Percentiles rank a stretch among this genome's conserved stretches.
These are phyloP conservation scores for Colletotrichum melonis DNA, from an alignment of 2,329 filamentous ascomycete species.

Conservation along the genomic window DNA sequence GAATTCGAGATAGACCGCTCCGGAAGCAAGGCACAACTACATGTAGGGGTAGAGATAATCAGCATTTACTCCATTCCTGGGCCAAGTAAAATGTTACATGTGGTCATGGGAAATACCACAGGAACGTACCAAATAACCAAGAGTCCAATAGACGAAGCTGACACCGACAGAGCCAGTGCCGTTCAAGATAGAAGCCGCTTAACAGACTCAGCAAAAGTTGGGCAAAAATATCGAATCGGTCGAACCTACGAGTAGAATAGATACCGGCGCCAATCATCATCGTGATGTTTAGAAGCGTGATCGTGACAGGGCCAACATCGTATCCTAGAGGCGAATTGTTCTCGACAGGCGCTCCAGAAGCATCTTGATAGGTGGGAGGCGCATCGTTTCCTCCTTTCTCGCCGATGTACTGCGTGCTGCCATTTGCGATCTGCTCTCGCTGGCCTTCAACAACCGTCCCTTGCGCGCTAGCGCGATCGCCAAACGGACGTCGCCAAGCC, in stretches of 20 bases:
- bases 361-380: slow-evolving; percentile 35
- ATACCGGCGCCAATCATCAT: slow-evolving; percentile 74
- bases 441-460: neutral
- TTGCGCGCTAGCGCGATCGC: neutral
- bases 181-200: slow-evolving; percentile 66
- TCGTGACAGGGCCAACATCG: slow-evolving; percentile 64
- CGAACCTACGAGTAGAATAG: slow-evolving; percentile 62
- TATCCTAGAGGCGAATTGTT: slow-evolving; percentile 68
- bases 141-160: slow-evolving; percentile 71
- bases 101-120: too few relatives aligned
- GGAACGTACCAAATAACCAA: slow-evolving; percentile 68
- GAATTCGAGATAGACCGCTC: slow-evolving; percentile 71
- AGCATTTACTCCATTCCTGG: neutral
- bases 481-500: slow-evolving; percentile 22
- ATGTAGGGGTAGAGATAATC: slow-evolving; percentile 49
- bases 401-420: slow-evolving; percentile 14
- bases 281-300: slow-evolving; percentile 69
- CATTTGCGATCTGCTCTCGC: slow-evolving; percentile 7
- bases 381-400: slow-evolving; percentile 30
- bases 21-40: slow-evolving; percentile 59
- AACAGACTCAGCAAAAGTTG: slow-evolving; percentile 38
- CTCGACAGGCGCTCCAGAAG: slow-evolving; percentile 68
- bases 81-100: too few relatives aligned
- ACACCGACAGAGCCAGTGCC: slow-evolving; percentile 72
- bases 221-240: slow-evolving; percentile 40